Percentiles rank a stretch among this genome's conserved stretches.
Conservation (phyloP, 169 alveolate genomes). For the Plasmodium relictum region DNA sequence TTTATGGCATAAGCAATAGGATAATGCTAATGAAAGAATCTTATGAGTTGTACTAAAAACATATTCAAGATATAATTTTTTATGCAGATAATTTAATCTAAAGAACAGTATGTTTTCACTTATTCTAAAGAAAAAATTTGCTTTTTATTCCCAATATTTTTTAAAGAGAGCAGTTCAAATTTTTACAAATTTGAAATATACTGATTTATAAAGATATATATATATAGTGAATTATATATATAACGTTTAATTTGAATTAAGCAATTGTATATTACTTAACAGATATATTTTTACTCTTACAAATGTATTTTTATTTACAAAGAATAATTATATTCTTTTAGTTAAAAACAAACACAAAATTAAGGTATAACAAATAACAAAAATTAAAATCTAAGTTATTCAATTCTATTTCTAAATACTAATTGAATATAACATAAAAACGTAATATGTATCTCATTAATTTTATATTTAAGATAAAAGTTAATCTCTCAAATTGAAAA, state of each 20-base stretch:
- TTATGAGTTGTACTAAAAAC: slow-evolving; percentile 15
- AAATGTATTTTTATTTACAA: too few relatives aligned
- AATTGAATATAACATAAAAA: too few relatives aligned
- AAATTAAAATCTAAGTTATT: too few relatives aligned
- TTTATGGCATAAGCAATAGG: slow-evolving; percentile 25
- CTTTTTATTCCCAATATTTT: slow-evolving; percentile 8
- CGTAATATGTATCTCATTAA: too few relatives aligned
- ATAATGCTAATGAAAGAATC: slow-evolving; percentile 55
- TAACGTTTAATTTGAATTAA: too few relatives aligned
- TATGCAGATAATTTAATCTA: slow-evolving; percentile 47
- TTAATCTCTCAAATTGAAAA: too few relatives aligned
- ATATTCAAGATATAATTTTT: slow-evolving; percentile 42
- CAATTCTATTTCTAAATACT: not conserved
- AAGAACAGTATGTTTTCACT: slow-evolving; percentile 19
- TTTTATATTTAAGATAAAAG: too few relatives aligned
- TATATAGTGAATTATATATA: slow-evolving; percentile 28
- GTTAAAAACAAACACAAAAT: too few relatives aligned
- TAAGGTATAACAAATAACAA: too few relatives aligned
- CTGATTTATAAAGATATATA: slow-evolving; percentile 6
- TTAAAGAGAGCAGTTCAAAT: not conserved
- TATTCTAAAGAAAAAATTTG: slow-evolving; percentile 3
- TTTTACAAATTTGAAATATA: not conserved
- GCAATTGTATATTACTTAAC: too few relatives aligned
- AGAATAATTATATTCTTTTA: too few relatives aligned
- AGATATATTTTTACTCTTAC: too few relatives aligned